Evolutionary conservation across 129 eudicot species (phyloP).

Genomic region (Daucus carota): DH1_v3.0 NC_030383.2:4750001-4750500

Average conservation of each 20-base stretch:
- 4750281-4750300: too few species aligned
- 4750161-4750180: not conserved
- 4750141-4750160: too few species aligned
- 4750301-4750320: too few species aligned
- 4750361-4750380: too few species aligned
- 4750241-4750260: too few species aligned
- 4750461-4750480: not conserved
- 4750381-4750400: too few species aligned
- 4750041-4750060: not conserved
- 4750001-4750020: not conserved
- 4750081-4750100: not conserved
- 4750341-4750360: too few species aligned
- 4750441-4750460: not conserved
- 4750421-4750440: not conserved
- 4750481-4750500: not conserved
- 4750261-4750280: too few species aligned
- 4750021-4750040: not conserved
- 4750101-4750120: not conserved
- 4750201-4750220: too few species aligned
- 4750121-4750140: not conserved
- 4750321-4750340: too few species aligned
- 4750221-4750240: too few species aligned
- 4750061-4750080: constrained; percentile 1
- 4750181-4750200: not conserved
- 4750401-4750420: too few species aligned